phyloP scores from a whole-genome alignment of 805 yeast genomes.

The Pichia rugopelliculosa region DNA sequence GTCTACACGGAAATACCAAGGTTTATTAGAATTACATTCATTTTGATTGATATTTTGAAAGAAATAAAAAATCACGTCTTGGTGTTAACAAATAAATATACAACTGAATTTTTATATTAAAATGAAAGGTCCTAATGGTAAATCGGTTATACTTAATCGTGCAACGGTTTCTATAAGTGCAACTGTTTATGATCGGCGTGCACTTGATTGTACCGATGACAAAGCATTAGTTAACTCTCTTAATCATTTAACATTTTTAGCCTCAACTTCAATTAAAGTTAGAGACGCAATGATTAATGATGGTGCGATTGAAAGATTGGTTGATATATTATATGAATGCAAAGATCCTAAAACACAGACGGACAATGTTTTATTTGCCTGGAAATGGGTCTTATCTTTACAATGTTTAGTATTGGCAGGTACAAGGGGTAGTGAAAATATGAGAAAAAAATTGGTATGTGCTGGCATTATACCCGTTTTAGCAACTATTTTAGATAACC shows the following conservation, averaged over 20 bases:
- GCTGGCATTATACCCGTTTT: conserved; percentile 89
- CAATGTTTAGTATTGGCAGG: conserved; percentile 90
- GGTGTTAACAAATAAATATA: neutral
- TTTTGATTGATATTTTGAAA: too few species aligned
- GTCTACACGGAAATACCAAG: neutral
- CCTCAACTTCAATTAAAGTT: conserved; percentile 79
- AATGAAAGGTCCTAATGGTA: conserved; percentile 89
- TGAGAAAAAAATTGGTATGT: conserved; percentile 77
- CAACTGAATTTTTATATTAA: neutral
- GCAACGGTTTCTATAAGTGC: conserved; percentile 92
- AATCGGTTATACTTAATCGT: conserved; percentile 67
- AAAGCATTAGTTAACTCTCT: conserved; percentile 87
- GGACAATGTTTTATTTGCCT: conserved; percentile 56
- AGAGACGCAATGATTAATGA: conserved; percentile 83
- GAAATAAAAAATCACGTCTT: too few species aligned
- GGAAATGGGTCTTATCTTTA: conserved; percentile 96
- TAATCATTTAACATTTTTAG: conserved; percentile 81
- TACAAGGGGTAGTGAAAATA: conserved; percentile 83
- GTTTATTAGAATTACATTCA: too few species aligned
- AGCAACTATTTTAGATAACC: conserved; percentile 89
- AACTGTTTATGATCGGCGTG: conserved; percentile 84
- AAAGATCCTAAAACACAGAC: conserved; percentile 30
- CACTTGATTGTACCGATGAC: conserved; percentile 83
- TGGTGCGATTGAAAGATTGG: conserved; percentile 87
- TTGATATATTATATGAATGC: conserved; percentile 80